Base-by-base conservation (phyloP, 2,329 filamentous ascomycete genomes). In the Hymenoscyphus infarciens region DNA sequence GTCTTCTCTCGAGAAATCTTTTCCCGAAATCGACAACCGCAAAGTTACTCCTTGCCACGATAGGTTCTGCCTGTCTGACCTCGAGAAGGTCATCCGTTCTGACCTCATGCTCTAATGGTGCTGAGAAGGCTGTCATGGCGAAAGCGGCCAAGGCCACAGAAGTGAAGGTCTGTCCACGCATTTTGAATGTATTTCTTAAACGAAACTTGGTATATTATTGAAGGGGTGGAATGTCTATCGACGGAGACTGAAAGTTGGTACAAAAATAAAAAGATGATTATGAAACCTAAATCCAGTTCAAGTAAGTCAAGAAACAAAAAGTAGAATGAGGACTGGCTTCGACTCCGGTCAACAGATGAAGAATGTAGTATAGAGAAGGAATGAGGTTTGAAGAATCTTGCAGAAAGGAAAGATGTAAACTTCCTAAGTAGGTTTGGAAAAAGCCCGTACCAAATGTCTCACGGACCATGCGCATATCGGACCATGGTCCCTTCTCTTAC, bases 131-230 rank as follows among this genome's bases (percentile, higher is more conserved):
- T 16, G 61, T 64, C 25, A 61, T 13, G 31, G 61, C 63, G 39
- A 67, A 56, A 42, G 67, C 65, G 65, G 63, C 67, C 62, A 67
- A 63, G 61, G 65, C 67, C 22, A 63, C 64, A 31, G 62, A 63
- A 63, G 66, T 61, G 60, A 68, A 33, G 10, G 61, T 64, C 22
- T 61, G 45, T 61, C 61, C 59, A 66, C 64, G 67, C 67, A 68
- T 68, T 29, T 63, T 68, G 61, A 45, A 38, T 27, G 25, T 16
- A 31, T 53, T 19, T 22, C 5, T 16, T 42, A 29, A n/a, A 15
- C 15, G 35, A 2, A 19, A 54, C 19, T 59, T 45, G 25, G 10
- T 35, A 39, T n/a, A 38, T 7, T 25, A 19, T 19, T 61, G 38
- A 61, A 62, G 39, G 19, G 5, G 38, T 25, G 35, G 49, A 57